Conservation (phyloP, 768 basidiomycete genomes). For the Pluteus cervinus region DNA sequence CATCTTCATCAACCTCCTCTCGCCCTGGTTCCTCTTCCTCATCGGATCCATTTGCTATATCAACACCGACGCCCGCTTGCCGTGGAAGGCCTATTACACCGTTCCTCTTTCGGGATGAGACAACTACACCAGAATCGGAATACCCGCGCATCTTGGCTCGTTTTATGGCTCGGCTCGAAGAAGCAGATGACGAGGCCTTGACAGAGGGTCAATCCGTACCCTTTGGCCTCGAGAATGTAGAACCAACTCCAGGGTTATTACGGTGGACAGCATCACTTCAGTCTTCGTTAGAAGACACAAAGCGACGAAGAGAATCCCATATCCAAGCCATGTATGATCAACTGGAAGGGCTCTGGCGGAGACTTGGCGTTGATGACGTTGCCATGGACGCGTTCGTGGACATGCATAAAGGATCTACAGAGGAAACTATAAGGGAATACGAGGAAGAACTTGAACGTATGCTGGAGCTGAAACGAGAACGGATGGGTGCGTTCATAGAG, state of each 20-base stretch:
- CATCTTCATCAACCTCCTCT: constrained; percentile 23
- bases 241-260: constrained; percentile 73
- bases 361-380: constrained; percentile 72
- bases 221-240: constrained; percentile 65
- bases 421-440: constrained; percentile 73
- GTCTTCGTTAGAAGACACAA: constrained; percentile 61
- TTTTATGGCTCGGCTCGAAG: constrained; percentile 60
- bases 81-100: constrained; percentile 29
- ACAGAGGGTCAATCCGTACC: constrained; percentile 28
- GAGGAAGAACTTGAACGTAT: constrained; percentile 88
- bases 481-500: constrained; percentile 79
- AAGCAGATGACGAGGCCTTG: constrained; percentile 44
- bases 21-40: constrained; percentile 29
- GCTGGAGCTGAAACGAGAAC: constrained; percentile 81
- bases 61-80: constrained; percentile 46
- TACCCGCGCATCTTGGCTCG: constrained; percentile 56
- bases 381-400: constrained; percentile 95
- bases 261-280: constrained; percentile 60
- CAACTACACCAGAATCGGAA: constrained; percentile 30
- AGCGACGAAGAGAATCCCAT: constrained; percentile 67
- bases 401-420: constrained; percentile 74
- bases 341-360: constrained; percentile 83
- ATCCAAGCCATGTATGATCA: constrained; percentile 95
- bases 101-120: constrained; percentile 30
- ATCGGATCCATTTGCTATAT: constrained; percentile 41